These are phyloP conservation scores for Trichoderma arundinaceum DNA, from an alignment of 2,329 filamentous ascomycete genomes.

Conservation along the genomic window DNA sequence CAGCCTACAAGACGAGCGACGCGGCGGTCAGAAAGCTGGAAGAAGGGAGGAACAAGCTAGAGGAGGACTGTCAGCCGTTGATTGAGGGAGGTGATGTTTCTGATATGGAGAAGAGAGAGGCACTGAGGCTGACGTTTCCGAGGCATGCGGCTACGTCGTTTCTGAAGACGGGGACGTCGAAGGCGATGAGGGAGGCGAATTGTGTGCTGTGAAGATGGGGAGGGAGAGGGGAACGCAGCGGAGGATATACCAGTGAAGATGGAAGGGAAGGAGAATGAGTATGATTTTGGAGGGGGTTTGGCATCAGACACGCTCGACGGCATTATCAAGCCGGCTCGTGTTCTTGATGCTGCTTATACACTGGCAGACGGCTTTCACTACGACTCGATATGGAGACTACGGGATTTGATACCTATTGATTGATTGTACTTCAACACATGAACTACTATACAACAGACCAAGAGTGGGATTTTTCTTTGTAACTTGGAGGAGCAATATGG, in stretches of 20 bases:
- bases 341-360: background rate
- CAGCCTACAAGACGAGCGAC: constrained; percentile 17
- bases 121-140: constrained; percentile 38
- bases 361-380: background rate
- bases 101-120: constrained; percentile 21
- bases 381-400: background rate
- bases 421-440: background rate
- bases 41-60: constrained; percentile 13
- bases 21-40: constrained; percentile 3
- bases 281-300: too few species aligned
- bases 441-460: background rate
- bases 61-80: constrained; percentile 36
- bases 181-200: constrained; percentile 47
- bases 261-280: background rate
- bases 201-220: constrained; percentile 39
- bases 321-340: too few species aligned
- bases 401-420: too few species aligned
- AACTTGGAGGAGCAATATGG: background rate
- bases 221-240: background rate
- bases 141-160: constrained; percentile 51
- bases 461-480: background rate
- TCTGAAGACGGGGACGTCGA: constrained; percentile 50
- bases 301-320: too few species aligned
- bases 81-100: constrained; percentile 18
- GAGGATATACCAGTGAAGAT: background rate